These are phyloP conservation scores for Leccinum imitatum DNA, from an alignment of 768 basidiomycete genomes.

Conservation along the genomic window DNA sequence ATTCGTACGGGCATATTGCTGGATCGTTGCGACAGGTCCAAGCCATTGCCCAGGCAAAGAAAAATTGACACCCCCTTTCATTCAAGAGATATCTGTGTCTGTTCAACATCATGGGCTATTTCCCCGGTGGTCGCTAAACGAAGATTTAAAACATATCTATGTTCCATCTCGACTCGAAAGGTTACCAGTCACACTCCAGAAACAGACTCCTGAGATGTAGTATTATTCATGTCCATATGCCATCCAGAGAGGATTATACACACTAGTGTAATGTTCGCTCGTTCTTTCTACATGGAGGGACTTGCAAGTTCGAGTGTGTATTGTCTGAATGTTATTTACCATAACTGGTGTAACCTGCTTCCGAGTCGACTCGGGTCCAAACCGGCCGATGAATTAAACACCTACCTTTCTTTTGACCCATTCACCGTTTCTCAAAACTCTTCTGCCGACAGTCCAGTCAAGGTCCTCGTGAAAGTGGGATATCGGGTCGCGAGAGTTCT, in stretches of 20 bases:
- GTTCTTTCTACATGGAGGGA: too few species aligned
- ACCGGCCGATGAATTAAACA: not conserved
- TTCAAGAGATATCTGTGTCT: not conserved
- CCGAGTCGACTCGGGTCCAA: not conserved
- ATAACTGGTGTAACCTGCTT: too few species aligned
- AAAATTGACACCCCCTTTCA: conserved; percentile 20
- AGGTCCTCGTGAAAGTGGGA: not conserved
- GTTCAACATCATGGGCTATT: not conserved
- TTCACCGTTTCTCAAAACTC: not conserved
- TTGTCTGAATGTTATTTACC: too few species aligned
- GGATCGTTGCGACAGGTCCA: conserved; percentile 49
- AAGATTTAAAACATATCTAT: not conserved
- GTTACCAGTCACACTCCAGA: too few species aligned
- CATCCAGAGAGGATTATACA: too few species aligned
- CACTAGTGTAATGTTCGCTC: too few species aligned
- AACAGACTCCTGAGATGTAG: not conserved
- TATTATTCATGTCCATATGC: not conserved
- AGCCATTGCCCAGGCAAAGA: conserved; percentile 36
- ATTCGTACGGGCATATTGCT: conserved; percentile 74
- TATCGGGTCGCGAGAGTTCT: not conserved
- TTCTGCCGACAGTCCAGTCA: not conserved
- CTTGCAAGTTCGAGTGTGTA: too few species aligned
- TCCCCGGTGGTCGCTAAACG: not conserved
- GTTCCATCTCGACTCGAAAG: not conserved
- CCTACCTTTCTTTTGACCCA: not conserved